These are phyloP conservation scores for Glebionis coronaria DNA, from an alignment of 129 eudicot species.

Conservation along the genomic window DNA sequence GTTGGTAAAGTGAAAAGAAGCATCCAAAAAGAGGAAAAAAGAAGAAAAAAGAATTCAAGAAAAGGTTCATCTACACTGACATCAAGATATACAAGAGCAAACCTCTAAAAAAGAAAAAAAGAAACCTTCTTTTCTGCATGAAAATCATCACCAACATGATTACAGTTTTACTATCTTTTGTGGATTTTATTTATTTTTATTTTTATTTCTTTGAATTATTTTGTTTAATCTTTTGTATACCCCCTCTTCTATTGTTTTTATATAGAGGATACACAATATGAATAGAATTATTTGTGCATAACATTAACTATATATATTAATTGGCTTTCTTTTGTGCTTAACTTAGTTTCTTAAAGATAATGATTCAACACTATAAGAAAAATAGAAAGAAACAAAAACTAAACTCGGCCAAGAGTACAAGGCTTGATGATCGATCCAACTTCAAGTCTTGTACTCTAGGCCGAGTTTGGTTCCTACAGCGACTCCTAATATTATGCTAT, in stretches of 20 bases:
- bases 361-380: no score
- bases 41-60: constrained; percentile 39
- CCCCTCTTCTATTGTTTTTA: constrained; percentile 22
- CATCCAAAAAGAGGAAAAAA: constrained; percentile 31
- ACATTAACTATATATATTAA: constrained; percentile 10
- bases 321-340: constrained; percentile 7
- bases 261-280: constrained; percentile 17
- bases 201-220: constrained; percentile 10
- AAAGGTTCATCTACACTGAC: constrained; percentile 44
- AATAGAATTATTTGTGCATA: constrained; percentile 32
- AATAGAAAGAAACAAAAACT: no score
- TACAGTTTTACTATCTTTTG: constrained; percentile 28
- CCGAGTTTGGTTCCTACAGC: no score
- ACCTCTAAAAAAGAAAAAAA: constrained; percentile 19
- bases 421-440: no score
- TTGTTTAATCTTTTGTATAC: constrained; percentile 24
- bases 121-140: constrained; percentile 38
- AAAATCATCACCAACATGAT: constrained; percentile 44
- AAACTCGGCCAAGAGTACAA: no score
- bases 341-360: no score
- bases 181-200: not conserved
- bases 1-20: constrained; percentile 52
- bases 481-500: no score
- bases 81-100: constrained; percentile 40
- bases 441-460: no score